A percentile compares a stretch with the other conserved stretches of the same genome.
Evolutionary conservation across 2,329 filamentous ascomycete genomes (phyloP).

Genomic region (Epichloe gansuensis): DNA sequence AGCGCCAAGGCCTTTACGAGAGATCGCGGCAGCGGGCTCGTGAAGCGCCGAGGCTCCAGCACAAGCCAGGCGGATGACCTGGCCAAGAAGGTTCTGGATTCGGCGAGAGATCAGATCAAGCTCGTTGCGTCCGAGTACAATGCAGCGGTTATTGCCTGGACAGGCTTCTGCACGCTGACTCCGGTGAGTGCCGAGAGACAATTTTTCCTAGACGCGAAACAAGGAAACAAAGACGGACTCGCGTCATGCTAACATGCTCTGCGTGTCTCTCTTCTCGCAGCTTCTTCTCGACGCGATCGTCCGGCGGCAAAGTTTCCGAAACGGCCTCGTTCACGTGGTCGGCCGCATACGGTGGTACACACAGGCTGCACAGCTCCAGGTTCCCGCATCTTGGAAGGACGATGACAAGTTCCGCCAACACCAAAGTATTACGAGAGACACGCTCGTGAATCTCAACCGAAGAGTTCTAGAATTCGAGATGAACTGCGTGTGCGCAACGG

Average conservation of each 20-base stretch:
- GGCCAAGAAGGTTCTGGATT: slow-evolving; percentile 17
- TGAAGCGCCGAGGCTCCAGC: slow-evolving; percentile 17
- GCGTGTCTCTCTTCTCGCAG: slow-evolving; percentile 10
- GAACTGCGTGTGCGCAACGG: slow-evolving; percentile 27
- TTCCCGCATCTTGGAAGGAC: slow-evolving; percentile 11
- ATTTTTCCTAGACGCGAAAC: not conserved
- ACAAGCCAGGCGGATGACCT: slow-evolving; percentile 17
- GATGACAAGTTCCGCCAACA: slow-evolving; percentile 13
- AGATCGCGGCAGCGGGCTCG: slow-evolving; percentile 18
- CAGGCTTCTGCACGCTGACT: slow-evolving; percentile 25
- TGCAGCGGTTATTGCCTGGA: slow-evolving; percentile 22
- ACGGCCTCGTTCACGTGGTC: slow-evolving; percentile 20
- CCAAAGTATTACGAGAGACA: slow-evolving; percentile 12
- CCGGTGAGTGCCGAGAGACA: slow-evolving; percentile 15
- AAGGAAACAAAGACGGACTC: not conserved
- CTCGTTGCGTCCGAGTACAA: slow-evolving; percentile 15
- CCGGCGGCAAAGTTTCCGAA: slow-evolving; percentile 17
- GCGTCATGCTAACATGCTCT: not conserved
- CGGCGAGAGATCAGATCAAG: slow-evolving; percentile 17
- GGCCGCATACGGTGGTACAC: slow-evolving; percentile 24
- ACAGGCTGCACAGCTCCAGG: slow-evolving; percentile 17
- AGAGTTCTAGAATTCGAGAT: slow-evolving; percentile 26
- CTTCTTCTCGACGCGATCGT: slow-evolving; percentile 25
- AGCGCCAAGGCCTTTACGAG: slow-evolving; percentile 18
- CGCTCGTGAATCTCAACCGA: slow-evolving; percentile 18